Base-by-base conservation (phyloP, 805 yeast species). In the Teunomyces kruisii region DNA sequence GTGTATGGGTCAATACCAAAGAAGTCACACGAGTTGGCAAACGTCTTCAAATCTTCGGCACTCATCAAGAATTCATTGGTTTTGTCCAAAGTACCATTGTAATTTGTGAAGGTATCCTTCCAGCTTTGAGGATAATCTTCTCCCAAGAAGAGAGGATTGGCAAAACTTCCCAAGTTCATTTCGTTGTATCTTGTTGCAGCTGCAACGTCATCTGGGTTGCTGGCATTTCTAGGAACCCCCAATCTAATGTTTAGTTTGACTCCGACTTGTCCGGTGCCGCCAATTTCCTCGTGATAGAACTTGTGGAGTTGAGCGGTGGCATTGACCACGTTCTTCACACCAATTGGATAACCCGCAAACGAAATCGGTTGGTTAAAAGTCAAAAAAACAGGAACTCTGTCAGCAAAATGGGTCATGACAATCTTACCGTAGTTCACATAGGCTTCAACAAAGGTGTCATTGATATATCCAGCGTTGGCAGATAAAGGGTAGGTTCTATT, bases 341-440 rank as follows among this genome's bases (percentile, higher is more conserved):
- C 47, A 24, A 42, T 27, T 44, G 62, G 45, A 57, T 53, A 24
- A 49, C 57, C 43, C 17, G 47, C 50, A 30, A 38, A 47, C 16
- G 53, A 44, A 38, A 52, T 51, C n/a, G 70, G 71, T 43, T 66
- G 69, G 40, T 66, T 66, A 43, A 61, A 46, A 4, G 65, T 59
- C 40, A 65, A 43, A 62, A 64, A 66, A 14, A 53, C 41, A 6
- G 60, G 57, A 7, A 65, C 70, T 40, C 62, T 54, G 19, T 63
- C 62, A 7, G 61, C 60, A 37, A 53, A 57, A 40, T 61, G 65
- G 28, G 61, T 45, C 42, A 64, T 56, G 7, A 64, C 56, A 10
- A 59, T 57, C 22, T 59, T 54, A 40, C 66, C 65, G 47, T 62
- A 66, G 44, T 61, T 53, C 22, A 57, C 64, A 49, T 64, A 64